These are phyloP conservation scores for Xerocomus potaroensis DNA, from an alignment of 768 basidiomycete species.

Conservation along the genomic window DNA sequence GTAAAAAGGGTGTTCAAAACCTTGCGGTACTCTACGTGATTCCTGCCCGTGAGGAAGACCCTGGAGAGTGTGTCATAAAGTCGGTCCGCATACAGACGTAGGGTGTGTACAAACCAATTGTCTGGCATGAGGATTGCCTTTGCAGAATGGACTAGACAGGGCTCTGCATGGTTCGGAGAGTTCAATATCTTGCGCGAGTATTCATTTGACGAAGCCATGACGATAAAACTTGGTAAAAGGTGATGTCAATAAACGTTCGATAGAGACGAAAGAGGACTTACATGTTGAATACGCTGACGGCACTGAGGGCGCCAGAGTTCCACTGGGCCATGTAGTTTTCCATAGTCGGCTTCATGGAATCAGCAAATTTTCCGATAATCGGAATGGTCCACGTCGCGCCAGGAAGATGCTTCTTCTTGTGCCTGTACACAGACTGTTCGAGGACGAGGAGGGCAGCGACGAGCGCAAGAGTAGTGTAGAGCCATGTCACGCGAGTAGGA, in stretches of 20 bases:
- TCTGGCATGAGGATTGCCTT: constrained; percentile 80
- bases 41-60: constrained; percentile 97
- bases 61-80: constrained; percentile 34
- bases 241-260: constrained; percentile 6
- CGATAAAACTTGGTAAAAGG: constrained; percentile 78
- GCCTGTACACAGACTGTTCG: constrained; percentile 86
- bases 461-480: constrained; percentile 67
- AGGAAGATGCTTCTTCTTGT: constrained; percentile 85
- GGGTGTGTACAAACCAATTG: constrained; percentile 64
- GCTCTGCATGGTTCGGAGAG: constrained; percentile 88
- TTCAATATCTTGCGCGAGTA: constrained; percentile 94
- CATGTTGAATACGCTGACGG: constrained; percentile 98
- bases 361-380: constrained; percentile 94
- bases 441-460: constrained; percentile 72
- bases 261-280: constrained; percentile 33
- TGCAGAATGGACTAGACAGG: constrained; percentile 89
- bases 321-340: constrained; percentile 91
- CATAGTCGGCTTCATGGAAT: constrained; percentile 88
- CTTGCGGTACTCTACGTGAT: constrained; percentile 90
- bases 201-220: constrained; percentile 94
- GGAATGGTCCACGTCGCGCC: constrained; percentile 93
- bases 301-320: constrained; percentile 84
- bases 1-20: constrained; percentile 91
- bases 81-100: neutral
- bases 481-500: constrained; percentile 39